phyloP scores from a whole-genome alignment of 179 eudicot genomes.

The Gypsophila paniculata region DNA sequence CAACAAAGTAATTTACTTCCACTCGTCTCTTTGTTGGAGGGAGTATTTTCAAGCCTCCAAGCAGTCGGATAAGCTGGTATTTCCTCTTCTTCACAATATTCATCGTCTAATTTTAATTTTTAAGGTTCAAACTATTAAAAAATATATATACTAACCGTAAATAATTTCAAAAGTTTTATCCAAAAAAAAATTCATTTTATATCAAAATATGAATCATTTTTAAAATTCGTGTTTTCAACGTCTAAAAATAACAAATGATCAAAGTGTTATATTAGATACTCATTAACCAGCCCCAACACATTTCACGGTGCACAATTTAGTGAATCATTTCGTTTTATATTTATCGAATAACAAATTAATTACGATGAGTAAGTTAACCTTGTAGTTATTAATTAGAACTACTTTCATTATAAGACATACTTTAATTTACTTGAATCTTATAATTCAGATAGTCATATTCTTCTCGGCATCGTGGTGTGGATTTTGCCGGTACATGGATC shows the following conservation, averaged over 20 bases:
- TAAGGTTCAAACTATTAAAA: background rate
- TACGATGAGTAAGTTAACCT: too few relatives aligned
- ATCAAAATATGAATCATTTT: too few relatives aligned
- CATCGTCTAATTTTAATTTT: background rate
- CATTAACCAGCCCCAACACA: too few relatives aligned
- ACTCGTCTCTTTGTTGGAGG: slow-evolving; percentile 23
- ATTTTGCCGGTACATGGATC: slow-evolving; percentile 53
- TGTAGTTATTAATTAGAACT: background rate
- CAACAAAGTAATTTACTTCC: slow-evolving; percentile 17
- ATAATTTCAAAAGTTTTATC: too few relatives aligned
- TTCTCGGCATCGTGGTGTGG: slow-evolving; percentile 49
- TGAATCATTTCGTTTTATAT: too few relatives aligned
- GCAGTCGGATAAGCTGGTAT: slow-evolving; percentile 29
- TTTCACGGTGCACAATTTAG: too few relatives aligned
- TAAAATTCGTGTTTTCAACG: too few relatives aligned
- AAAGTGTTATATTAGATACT: too few relatives aligned
- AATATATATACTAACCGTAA: too few relatives aligned
- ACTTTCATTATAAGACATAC: background rate
- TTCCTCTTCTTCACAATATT: background rate
- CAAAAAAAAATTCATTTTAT: too few relatives aligned
- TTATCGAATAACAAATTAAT: too few relatives aligned
- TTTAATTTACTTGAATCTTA: background rate
- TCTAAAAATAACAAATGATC: too few relatives aligned
- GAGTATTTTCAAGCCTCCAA: slow-evolving; percentile 24
- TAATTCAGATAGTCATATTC: slow-evolving; percentile 28